Evolutionary conservation across 78 protist genomes (phyloP).

Genomic region (Dictyostelium citrinum): DNA sequence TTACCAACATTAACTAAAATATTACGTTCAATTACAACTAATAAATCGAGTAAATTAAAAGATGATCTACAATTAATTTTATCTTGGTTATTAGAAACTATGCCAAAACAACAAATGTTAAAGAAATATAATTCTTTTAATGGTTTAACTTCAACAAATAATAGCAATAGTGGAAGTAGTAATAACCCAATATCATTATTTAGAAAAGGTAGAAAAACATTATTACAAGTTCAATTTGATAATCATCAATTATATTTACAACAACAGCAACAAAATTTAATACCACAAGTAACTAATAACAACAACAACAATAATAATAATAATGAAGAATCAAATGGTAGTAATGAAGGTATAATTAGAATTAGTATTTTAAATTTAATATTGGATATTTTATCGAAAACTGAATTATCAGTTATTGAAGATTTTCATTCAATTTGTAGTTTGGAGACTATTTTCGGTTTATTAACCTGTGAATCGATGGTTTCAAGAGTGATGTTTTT

Average conservation of each 20-base stretch:
- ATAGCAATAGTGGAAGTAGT: background rate
- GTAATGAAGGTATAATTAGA: conserved; percentile 14
- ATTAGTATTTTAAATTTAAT: conserved; percentile 10
- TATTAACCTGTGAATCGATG: conserved; percentile 25
- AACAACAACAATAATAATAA: background rate
- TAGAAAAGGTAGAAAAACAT: background rate
- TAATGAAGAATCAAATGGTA: background rate
- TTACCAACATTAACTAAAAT: conserved; percentile 21
- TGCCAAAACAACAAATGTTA: background rate
- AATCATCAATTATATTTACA: background rate
- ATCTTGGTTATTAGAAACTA: conserved; percentile 54
- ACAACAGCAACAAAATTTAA: background rate
- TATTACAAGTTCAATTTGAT: background rate
- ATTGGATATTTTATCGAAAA: conserved; percentile 19
- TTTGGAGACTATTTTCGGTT: conserved; percentile 58
- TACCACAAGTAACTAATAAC: background rate
- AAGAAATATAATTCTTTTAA: background rate
- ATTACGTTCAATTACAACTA: conserved; percentile 11
- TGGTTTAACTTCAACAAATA: background rate
- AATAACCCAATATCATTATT: background rate
- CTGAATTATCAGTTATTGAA: conserved; percentile 36
- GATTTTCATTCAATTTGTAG: conserved; percentile 61
- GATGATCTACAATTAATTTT: conserved; percentile 43
- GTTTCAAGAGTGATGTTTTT: conserved; percentile 13
- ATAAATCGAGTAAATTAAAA: conserved; percentile 21